Evolutionary conservation across 495 filamentous ascomycete species (phyloP), one percentile per base, ranked within the genome.

Genomic region (Podospora australis): DNA sequence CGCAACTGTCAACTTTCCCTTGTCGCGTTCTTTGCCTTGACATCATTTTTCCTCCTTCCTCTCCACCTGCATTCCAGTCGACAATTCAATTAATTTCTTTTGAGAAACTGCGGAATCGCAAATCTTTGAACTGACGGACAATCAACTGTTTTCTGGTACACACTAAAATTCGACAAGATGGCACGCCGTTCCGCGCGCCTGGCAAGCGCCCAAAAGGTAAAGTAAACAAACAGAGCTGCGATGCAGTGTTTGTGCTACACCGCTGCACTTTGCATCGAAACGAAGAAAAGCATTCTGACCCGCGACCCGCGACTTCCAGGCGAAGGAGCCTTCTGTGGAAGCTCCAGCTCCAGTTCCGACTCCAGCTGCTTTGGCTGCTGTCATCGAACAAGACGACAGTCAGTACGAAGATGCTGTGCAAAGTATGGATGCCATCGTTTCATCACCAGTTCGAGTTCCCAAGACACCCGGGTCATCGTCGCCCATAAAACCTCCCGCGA

Each of bases 401-500:
- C 46, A 56, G 23, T 23, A 39, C 26, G 38, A 55, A 8, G 39
- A 35, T 6, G 36, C 52, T 20, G 36, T 56, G 8, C 50, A 44
- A 24, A 62, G 50, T 22, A 56, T 68, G 26, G 52, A 67, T 52
- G 53, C 62, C 3, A 42, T 69, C 26, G 52, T 67, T 22, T 74
- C 69, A n/a, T 71, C 75, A n/a, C 72, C 73, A 9, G 48, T 54
- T 36, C 57, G 56, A 11, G 60, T 49, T n/a, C 68, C 74, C 14
- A 65, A 67, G 40, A 73, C 70, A 0, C 67, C 70, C 14, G 57
- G 63, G 22, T 48, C 57, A 34, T 64, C 68, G n/a, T 70, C 69
- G 9, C 65, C 75, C 7, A 50, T 72, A 24, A 79, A 79, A 57
- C 79, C 83, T 4, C 66, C 81, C 36, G 71, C 70, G 44, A 75